Percentiles rank a stretch among this genome's conserved stretches.
Conservation (phyloP, 768 basidiomycete species). For the Xanthoconium purpureum region DNA sequence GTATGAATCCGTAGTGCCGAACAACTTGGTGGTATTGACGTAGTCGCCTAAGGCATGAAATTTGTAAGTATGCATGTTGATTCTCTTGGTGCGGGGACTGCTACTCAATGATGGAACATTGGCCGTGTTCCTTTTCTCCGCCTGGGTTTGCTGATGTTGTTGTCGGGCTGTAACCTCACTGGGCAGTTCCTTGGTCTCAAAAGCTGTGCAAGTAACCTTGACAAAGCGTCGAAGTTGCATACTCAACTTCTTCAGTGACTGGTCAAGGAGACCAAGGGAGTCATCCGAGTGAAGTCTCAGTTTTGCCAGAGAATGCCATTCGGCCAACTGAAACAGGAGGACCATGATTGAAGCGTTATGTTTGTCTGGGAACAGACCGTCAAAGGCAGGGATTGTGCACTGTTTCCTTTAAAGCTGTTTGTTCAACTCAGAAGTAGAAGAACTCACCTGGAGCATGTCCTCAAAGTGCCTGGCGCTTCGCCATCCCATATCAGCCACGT, state of each 20-base stretch:
- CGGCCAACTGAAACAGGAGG: conserved; percentile 13
- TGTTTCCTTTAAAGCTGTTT: not conserved
- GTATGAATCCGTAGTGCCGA: no score
- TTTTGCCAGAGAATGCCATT: conserved; percentile 3
- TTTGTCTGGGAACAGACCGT: conserved; percentile 32
- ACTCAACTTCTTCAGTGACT: not conserved
- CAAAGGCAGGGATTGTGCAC: conserved; percentile 39
- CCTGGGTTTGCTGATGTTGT: not conserved
- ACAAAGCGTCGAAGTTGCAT: not conserved
- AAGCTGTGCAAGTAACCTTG: not conserved
- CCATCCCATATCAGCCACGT: conserved; percentile 38
- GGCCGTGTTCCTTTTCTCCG: not conserved
- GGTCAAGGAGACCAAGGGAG: not conserved
- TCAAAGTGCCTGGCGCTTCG: conserved; percentile 14
- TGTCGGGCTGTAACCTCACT: not conserved
- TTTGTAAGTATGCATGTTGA: not conserved
- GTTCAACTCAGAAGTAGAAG: not conserved
- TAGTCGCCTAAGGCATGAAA: not conserved
- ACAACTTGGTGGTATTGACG: not conserved
- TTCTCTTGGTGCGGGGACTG: not conserved
- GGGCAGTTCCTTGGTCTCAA: not conserved
- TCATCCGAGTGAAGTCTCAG: not conserved
- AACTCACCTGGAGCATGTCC: conserved; percentile 9
- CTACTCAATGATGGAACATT: not conserved
- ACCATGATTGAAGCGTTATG: conserved; percentile 19